Evolutionary conservation across 805 yeast genomes (phyloP).

Genomic region (Wickerhamiella siamensis): DNA sequence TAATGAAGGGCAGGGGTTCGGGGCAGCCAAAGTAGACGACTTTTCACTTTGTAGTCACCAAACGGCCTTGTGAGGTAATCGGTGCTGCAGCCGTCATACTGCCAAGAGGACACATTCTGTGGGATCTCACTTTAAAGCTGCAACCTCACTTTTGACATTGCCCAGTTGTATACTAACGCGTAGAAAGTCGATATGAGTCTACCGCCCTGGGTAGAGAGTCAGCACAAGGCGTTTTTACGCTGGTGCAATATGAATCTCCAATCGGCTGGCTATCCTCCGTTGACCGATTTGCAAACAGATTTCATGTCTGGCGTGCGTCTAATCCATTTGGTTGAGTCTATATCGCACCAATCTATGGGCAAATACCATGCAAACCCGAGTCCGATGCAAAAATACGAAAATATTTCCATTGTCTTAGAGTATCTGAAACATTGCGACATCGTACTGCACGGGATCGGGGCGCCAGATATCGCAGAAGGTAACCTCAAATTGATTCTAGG

Average conservation of each 20-base stretch:
- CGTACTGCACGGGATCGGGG: conserved; percentile 27
- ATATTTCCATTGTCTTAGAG: conserved; percentile 26
- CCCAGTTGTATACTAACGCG: too few species aligned
- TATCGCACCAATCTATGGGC: conserved; percentile 26
- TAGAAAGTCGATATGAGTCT: too few species aligned
- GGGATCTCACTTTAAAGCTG: too few species aligned
- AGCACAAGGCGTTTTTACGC: conserved; percentile 27
- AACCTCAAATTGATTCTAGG: conserved; percentile 86
- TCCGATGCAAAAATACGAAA: conserved; percentile 28
- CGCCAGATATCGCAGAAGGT: conserved; percentile 90
- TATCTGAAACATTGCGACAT: conserved; percentile 26
- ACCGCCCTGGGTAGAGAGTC: conserved; percentile 30
- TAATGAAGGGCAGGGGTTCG: too few species aligned
- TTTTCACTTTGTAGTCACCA: too few species aligned
- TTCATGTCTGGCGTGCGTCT: conserved; percentile 25
- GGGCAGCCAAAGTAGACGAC: too few species aligned
- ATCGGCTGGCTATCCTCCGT: conserved; percentile 16
- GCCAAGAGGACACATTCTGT: too few species aligned
- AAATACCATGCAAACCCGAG: conserved; percentile 20
- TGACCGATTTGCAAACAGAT: conserved; percentile 20
- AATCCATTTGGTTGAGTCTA: conserved; percentile 26
- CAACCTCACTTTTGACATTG: too few species aligned
- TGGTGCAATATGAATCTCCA: conserved; percentile 28
- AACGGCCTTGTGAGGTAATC: too few species aligned
- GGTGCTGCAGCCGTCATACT: too few species aligned